Conservation (phyloP, 345 rosid species). For the Brassica incana region DNA sequence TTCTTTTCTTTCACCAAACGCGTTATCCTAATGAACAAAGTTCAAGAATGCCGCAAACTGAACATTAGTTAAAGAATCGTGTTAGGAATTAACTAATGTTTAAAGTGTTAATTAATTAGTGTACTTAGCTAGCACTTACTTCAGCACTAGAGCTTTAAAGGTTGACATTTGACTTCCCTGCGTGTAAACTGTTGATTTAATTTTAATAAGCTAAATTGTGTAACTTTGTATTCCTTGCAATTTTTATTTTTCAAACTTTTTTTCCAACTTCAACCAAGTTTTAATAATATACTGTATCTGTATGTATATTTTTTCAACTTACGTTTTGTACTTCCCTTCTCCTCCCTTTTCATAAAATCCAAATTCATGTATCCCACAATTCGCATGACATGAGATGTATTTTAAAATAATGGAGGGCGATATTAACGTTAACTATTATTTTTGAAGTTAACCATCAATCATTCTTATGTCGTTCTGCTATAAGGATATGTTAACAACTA, state of each 20-base stretch:
- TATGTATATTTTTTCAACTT: too few species aligned
- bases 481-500: not conserved
- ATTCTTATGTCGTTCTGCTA: not conserved
- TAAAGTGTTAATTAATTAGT: slow-evolving; percentile 5
- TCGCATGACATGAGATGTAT: not conserved
- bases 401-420: not conserved
- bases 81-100: not conserved
- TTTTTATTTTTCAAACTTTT: not conserved
- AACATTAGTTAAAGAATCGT: slow-evolving; percentile 23
- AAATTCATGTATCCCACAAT: not conserved
- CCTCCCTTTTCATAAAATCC: not conserved
- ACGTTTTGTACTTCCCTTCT: not conserved
- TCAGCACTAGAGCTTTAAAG: slow-evolving; percentile 21
- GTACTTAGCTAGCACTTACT: slow-evolving; percentile 25
- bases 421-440: not conserved
- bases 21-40: slow-evolving; percentile 15
- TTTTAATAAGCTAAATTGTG: not conserved
- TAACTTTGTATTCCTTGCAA: not conserved
- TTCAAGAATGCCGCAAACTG: slow-evolving; percentile 17
- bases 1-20: not conserved
- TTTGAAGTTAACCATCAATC: not conserved
- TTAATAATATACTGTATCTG: not conserved
- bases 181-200: not conserved
- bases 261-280: slow-evolving; percentile 21
- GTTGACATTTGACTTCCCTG: slow-evolving; percentile 19